These are phyloP conservation scores for Climacium dendroides DNA, from an alignment of 225 moss, liverwort and hornwort genomes.

Conservation along the genomic window DNA sequence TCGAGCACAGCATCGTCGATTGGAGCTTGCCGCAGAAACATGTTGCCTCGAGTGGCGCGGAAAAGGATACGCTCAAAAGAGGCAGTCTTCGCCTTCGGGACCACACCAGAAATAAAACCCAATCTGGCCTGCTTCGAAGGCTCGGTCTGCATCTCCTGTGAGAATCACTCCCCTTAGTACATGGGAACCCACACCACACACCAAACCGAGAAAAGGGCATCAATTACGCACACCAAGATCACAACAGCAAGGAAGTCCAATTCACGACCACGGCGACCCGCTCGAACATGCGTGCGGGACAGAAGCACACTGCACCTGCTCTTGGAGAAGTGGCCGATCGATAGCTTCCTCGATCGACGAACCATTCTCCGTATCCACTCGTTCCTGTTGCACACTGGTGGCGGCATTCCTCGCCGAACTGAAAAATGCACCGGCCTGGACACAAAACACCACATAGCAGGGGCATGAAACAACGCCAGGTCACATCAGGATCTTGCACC, in stretches of 20 bases:
- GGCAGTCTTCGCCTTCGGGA: constrained; percentile 60
- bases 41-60: constrained; percentile 96
- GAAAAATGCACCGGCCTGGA: constrained; percentile 83
- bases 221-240: not conserved
- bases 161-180: constrained; percentile 41
- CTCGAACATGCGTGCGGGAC: not conserved
- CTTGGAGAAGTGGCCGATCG: constrained; percentile 80
- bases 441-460: not conserved
- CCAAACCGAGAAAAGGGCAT: not conserved
- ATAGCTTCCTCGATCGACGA: constrained; percentile 83
- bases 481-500: not conserved
- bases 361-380: constrained; percentile 62
- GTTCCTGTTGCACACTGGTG: constrained; percentile 56
- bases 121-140: constrained; percentile 92
- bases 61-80: constrained; percentile 94
- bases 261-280: not conserved
- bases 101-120: constrained; percentile 82
- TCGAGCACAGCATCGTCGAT: constrained; percentile 71
- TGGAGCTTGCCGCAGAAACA: constrained; percentile 82
- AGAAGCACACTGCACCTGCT: constrained; percentile 78
- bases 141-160: constrained; percentile 99
- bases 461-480: not conserved
- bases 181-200: not conserved
- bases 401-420: constrained; percentile 76
- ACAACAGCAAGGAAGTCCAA: not conserved